Conservation (phyloP, 2,329 filamentous ascomycete species). For the Hypocrella siamensis region DNA sequence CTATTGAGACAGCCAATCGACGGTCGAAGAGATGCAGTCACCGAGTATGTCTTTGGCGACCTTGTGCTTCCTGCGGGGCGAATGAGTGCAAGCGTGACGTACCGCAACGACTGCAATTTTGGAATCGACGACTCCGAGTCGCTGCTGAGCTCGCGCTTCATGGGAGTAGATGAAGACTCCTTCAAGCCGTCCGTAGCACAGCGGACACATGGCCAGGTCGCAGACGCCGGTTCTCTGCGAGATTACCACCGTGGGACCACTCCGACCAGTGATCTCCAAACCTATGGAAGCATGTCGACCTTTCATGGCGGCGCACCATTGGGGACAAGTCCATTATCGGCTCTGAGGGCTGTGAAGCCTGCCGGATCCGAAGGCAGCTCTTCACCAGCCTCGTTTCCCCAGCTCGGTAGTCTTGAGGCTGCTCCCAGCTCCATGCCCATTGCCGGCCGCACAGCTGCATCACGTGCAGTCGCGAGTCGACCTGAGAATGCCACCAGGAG, state of each 20-base stretch:
- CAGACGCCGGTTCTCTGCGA: constrained; percentile 62
- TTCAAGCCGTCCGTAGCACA: constrained; percentile 64
- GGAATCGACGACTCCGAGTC: constrained; percentile 84
- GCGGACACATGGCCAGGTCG: constrained; percentile 22
- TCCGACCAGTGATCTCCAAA: constrained; percentile 51
- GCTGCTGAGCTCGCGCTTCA: constrained; percentile 79
- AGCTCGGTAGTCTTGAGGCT: constrained; percentile 26
- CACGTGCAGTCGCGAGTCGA: constrained; percentile 20
- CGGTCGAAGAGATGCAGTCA: constrained; percentile 31
- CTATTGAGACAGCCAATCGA: constrained; percentile 34
- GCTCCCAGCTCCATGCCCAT: constrained; percentile 37
- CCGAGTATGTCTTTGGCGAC: constrained; percentile 66
- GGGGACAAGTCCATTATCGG: constrained; percentile 77
- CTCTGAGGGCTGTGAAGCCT: constrained; percentile 52
- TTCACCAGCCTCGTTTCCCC: constrained; percentile 34
- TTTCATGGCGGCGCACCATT: constrained; percentile 66
- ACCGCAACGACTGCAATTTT: constrained; percentile 81
- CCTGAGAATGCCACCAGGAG: constrained; percentile 47
- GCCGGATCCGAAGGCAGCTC: constrained; percentile 48
- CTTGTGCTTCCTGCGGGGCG: constrained; percentile 78
- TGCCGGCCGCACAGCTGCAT: constrained; percentile 13
- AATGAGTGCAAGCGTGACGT: constrained; percentile 66
- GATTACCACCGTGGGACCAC: constrained; percentile 34
- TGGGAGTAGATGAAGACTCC: constrained; percentile 77
- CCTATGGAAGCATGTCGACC: constrained; percentile 79